Conservation (phyloP, 2,329 filamentous ascomycete species). For the Cladosporium sp. region DNA sequence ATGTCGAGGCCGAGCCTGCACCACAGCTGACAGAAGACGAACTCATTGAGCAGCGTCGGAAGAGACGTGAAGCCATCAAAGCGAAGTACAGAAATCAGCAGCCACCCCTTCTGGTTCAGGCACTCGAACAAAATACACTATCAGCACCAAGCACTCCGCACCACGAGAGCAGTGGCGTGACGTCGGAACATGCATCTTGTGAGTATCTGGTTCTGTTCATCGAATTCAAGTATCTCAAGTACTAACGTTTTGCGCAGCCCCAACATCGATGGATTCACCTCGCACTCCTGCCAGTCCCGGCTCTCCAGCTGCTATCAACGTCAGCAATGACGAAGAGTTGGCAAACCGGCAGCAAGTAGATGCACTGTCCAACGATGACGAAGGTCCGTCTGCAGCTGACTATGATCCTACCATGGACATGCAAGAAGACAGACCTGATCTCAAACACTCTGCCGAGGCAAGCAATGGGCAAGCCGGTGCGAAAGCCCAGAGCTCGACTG, state of each 20-base stretch:
- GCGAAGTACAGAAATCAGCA: constrained; percentile 73
- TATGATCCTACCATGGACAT: constrained; percentile 80
- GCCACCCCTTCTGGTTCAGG: constrained; percentile 65
- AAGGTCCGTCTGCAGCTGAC: constrained; percentile 87
- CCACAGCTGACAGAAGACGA: constrained; percentile 73
- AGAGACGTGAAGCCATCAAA: constrained; percentile 79
- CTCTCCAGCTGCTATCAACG: constrained; percentile 42
- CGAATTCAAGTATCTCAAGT: not conserved
- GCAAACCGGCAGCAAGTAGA: constrained; percentile 38
- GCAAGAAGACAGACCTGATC: constrained; percentile 63
- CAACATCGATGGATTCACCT: constrained; percentile 34
- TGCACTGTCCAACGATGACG: constrained; percentile 49
- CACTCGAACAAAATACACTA: constrained; percentile 55
- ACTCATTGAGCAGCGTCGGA: constrained; percentile 81
- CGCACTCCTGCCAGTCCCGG: constrained; percentile 32
- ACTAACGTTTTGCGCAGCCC: constrained; percentile 23
- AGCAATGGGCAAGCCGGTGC: not conserved
- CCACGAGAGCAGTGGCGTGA: constrained; percentile 31
- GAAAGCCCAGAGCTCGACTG: not conserved
- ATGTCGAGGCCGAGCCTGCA: constrained; percentile 47
- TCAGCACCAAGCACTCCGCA: constrained; percentile 63
- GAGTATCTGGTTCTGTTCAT: not conserved
- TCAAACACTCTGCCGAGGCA: constrained; percentile 29
- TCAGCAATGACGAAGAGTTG: constrained; percentile 45
- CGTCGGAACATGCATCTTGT: constrained; percentile 27